Conservation (phyloP, 1,139 yeast genomes). For the Citeromyces siamensis region DNA sequence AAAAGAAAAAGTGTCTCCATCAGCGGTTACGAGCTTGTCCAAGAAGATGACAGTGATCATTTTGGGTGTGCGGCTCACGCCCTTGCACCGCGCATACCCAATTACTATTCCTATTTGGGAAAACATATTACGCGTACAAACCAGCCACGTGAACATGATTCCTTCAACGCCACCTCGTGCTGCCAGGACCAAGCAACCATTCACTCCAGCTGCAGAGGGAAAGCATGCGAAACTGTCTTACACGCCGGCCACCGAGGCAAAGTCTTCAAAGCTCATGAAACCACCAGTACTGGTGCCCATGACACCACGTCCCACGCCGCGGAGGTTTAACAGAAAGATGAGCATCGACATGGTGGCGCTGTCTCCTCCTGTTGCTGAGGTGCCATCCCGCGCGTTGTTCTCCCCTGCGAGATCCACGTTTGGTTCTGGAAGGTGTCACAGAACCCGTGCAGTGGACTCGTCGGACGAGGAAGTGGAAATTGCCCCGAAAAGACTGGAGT, state of each 20-base stretch:
- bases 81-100: not conserved
- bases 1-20: no score
- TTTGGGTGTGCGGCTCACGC: no score
- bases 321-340: conserved; percentile 3
- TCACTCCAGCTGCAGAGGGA: no score
- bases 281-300: conserved; percentile 2
- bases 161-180: conserved; percentile 3
- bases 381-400: not conserved
- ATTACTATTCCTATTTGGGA: not conserved
- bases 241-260: conserved; percentile 2
- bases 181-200: not conserved
- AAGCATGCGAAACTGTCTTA: not conserved
- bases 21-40: no score
- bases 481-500: conserved; percentile 7
- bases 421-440: conserved; percentile 1
- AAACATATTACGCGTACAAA: conserved; percentile 1
- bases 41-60: no score
- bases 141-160: not conserved
- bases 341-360: not conserved
- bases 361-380: not conserved
- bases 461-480: not conserved
- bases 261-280: not conserved
- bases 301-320: conserved; percentile 6
- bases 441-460: not conserved
- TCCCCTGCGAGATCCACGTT: conserved; percentile 1